Evolutionary conservation across 2,329 filamentous ascomycete genomes (phyloP).

Genomic region (Colletotrichum australisinense): DNA sequence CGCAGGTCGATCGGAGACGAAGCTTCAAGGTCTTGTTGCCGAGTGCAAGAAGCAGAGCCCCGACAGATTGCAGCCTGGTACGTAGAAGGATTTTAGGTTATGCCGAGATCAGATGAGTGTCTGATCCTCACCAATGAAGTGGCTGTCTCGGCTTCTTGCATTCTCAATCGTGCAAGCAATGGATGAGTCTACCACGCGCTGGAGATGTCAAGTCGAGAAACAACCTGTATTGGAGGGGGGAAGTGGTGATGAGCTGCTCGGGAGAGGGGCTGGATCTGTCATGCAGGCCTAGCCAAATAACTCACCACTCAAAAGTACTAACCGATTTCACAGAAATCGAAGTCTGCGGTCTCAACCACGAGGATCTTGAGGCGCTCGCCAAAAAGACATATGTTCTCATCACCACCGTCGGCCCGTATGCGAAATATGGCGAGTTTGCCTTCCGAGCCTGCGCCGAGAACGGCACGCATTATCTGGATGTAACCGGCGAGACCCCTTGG

Average conservation of each 20-base stretch:
- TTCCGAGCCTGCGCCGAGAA: conserved; percentile 72
- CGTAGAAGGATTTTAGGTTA: conserved; percentile 35
- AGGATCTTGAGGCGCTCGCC: conserved; percentile 59
- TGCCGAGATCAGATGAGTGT: conserved; percentile 9
- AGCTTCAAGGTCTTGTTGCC: conserved; percentile 76
- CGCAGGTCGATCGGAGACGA: conserved; percentile 82
- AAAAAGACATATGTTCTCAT: conserved; percentile 68
- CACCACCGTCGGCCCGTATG: conserved; percentile 70
- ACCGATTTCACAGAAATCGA: conserved; percentile 59
- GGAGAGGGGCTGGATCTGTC: background rate
- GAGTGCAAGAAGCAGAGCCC: conserved; percentile 75
- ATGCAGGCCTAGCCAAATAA: background rate
- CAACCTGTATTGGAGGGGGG: background rate
- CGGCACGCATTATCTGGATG: conserved; percentile 74
- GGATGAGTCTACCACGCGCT: background rate
- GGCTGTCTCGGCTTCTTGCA: background rate
- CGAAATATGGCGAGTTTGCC: conserved; percentile 65
- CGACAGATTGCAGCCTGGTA: conserved; percentile 78
- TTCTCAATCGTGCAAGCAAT: background rate
- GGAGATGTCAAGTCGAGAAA: background rate
- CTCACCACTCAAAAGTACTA: background rate
- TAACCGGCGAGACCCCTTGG: conserved; percentile 70
- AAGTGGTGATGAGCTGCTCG: background rate
- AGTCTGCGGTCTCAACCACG: conserved; percentile 58
- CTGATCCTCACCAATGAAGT: background rate